Evolutionary conservation across 371 early-diverging fungal genomes (phyloP), one percentile per base, ranked within the genome.

Genomic region (Lichtheimia corymbifera): DNA sequence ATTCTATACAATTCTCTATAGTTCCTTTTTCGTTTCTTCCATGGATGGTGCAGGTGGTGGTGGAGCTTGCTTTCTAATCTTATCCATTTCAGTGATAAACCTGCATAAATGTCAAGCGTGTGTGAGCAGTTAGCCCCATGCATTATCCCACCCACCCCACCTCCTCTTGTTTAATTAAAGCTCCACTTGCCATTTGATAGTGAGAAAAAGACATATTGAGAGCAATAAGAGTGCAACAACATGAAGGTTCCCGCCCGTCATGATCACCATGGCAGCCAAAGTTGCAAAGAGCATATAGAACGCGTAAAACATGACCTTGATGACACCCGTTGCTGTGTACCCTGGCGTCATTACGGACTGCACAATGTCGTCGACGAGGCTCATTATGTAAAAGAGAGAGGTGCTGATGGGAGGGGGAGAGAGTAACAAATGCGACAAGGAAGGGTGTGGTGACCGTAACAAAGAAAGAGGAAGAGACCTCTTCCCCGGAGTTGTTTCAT

Each of bases 331-430:
- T 24, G 82, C 74, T 20, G 82, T 88, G 64, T 85, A 74, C 0
- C 88, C 86, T 6, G 88, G 85, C 15, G 80, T 82, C 77, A 88
- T 80, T 50, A 88, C 73, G 0, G 86, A 86, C 24, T 73, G 61
- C 5, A 76, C 61, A 53, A 81, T 63, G 30, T 81, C 82, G 9
- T 58, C 62, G 13, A 61, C 57, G 14, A 81, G 28, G 0, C 77
- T 77, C 45, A 62, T 65, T 9, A 17, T 17, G 43, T 27, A n/a
- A 40, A 35, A 17, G 2, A 7, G n/a, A 17, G 17, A 12, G 13
- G 18, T 5, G 45, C 13, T 42, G n/a, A 14, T 27, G 52, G 28
- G 58, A 0, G 22, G 52, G 52, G 24, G 52, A n/a, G 27, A 22
- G 24, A 24, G 5, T n/a, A 2, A 17, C 6, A 22, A 17, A 3